Conservation (phyloP, 257 asterid species). For the Craterostigma plantagineum region DNA sequence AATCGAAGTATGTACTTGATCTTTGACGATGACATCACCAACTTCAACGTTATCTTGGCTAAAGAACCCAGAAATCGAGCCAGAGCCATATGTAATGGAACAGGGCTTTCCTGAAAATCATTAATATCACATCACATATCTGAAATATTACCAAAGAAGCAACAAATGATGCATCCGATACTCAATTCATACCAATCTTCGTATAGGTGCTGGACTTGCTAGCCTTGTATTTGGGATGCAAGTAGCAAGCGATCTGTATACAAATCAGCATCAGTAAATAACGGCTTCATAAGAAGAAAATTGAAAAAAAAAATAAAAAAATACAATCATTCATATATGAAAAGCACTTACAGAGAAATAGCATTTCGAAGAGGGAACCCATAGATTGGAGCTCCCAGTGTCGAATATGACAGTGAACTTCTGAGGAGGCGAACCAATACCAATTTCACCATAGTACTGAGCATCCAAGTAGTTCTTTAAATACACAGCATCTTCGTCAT, state of each 20-base stretch:
- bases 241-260: slow-evolving; percentile 76
- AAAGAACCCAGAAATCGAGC: slow-evolving; percentile 67
- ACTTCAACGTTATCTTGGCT: slow-evolving; percentile 83
- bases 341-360: slow-evolving; percentile 67
- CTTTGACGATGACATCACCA: slow-evolving; percentile 72
- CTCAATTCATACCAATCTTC: slow-evolving; percentile 40
- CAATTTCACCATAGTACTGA: slow-evolving; percentile 83
- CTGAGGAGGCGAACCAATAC: slow-evolving; percentile 88
- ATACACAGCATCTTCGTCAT: slow-evolving; percentile 29
- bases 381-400: slow-evolving; percentile 91
- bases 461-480: slow-evolving; percentile 86
- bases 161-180: neutral
- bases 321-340: slow-evolving; percentile 5
- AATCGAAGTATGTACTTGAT: slow-evolving; percentile 43
- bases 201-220: slow-evolving; percentile 52
- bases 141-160: slow-evolving; percentile 5
- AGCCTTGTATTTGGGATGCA: slow-evolving; percentile 65
- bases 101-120: slow-evolving; percentile 43
- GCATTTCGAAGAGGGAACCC: slow-evolving; percentile 94
- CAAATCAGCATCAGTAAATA: neutral
- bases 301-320: too few species aligned
- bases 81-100: slow-evolving; percentile 71
- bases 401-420: slow-evolving; percentile 73
- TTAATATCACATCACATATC: neutral
- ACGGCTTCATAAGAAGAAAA: neutral